Percentiles rank a stretch among this genome's conserved stretches.
Conservation (phyloP, 306 rosid species). For the Vigna reflexopilosa region DNA sequence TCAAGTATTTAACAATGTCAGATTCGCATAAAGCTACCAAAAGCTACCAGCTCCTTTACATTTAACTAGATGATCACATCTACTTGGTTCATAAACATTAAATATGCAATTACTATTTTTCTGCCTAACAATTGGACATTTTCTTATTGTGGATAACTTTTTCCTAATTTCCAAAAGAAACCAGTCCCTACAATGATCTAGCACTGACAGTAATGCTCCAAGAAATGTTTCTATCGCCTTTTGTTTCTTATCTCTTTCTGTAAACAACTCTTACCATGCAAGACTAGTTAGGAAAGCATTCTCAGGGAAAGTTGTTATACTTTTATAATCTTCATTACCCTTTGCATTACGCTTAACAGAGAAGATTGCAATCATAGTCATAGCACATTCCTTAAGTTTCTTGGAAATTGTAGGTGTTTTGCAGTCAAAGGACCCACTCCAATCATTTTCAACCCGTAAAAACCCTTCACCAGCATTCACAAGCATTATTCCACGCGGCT, state of each 20-base stretch:
- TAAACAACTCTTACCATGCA: slow-evolving; percentile 37
- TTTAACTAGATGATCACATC: slow-evolving; percentile 24
- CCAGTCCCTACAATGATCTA: slow-evolving; percentile 42
- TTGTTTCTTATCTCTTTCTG: background rate
- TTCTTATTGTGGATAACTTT: slow-evolving; percentile 35
- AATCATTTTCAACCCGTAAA: slow-evolving; percentile 57
- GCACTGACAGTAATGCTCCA: slow-evolving; percentile 54
- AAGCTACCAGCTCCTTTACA: slow-evolving; percentile 23
- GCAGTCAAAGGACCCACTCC: slow-evolving; percentile 80
- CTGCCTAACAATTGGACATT: slow-evolving; percentile 23
- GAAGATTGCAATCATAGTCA: slow-evolving; percentile 25
- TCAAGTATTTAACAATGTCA: slow-evolving; percentile 10
- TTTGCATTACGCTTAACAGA: slow-evolving; percentile 35
- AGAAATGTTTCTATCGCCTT: slow-evolving; percentile 29
- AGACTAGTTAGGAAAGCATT: slow-evolving; percentile 43
- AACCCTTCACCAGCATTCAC: slow-evolving; percentile 52
- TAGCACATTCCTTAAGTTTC: slow-evolving; percentile 11
- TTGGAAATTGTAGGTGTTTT: slow-evolving; percentile 58
- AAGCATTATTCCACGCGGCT: slow-evolving; percentile 54
- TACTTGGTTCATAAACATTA: slow-evolving; percentile 2
- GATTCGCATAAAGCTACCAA: slow-evolving; percentile 3
- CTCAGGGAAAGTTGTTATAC: slow-evolving; percentile 34
- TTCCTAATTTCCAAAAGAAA: slow-evolving; percentile 33
- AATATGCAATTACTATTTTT: slow-evolving; percentile 1
- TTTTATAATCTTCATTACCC: slow-evolving; percentile 29